These are phyloP conservation scores for Collybia sordida DNA, from an alignment of 768 basidiomycete species.

Conservation along the genomic window DNA sequence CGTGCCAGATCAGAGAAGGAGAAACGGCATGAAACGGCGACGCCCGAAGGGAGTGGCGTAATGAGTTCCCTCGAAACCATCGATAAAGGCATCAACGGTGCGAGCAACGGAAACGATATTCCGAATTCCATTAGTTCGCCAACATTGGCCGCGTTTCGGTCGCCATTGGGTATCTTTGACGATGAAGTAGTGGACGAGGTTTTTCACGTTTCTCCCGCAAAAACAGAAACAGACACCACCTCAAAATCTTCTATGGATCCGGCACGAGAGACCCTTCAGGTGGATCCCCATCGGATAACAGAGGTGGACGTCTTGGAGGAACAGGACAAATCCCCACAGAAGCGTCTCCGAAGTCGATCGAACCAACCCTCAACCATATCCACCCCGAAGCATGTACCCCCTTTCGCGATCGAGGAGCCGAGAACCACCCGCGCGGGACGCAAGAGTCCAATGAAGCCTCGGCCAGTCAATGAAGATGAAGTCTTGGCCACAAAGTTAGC, in stretches of 20 bases:
- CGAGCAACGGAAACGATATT: neutral
- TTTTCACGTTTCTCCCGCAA: slow-evolving; percentile 3
- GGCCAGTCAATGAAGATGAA: slow-evolving; percentile 21
- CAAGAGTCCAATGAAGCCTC: neutral
- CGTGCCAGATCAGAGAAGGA: slow-evolving; percentile 8
- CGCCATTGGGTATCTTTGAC: slow-evolving; percentile 20
- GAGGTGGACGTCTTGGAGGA: neutral
- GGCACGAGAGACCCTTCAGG: neutral
- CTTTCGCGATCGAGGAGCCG: neutral
- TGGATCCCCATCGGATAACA: neutral
- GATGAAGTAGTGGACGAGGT: slow-evolving; percentile 19
- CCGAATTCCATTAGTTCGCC: neutral
- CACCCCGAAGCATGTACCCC: slow-evolving; percentile 1
- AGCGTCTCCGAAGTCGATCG: slow-evolving; percentile 4
- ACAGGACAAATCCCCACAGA: neutral
- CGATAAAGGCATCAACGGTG: too few species aligned
- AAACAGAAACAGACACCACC: neutral
- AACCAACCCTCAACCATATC: slow-evolving; percentile 9
- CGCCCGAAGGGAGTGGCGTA: too few species aligned
- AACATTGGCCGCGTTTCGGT: slow-evolving; percentile 2
- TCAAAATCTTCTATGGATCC: neutral
- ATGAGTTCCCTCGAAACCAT: too few species aligned
- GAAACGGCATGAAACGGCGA: slow-evolving; percentile 12
- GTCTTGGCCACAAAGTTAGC: slow-evolving; percentile 25
- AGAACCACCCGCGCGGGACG: slow-evolving; percentile 1